Conservation (phyloP, 495 filamentous ascomycete genomes). For the Penicillium coffeae region DNA sequence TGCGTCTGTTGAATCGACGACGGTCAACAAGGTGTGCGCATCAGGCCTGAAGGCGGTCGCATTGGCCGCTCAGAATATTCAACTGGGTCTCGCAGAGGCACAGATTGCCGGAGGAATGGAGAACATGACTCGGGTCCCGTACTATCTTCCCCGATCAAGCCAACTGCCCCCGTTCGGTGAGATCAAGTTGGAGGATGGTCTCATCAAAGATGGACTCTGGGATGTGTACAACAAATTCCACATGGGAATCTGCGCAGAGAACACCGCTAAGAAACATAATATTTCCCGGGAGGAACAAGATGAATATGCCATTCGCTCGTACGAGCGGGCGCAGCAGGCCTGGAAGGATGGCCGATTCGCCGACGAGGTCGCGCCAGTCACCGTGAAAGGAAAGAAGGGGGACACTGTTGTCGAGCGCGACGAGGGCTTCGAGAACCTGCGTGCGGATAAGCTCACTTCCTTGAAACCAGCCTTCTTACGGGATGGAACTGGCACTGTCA, state of each 20-base stretch:
- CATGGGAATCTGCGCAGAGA: conserved; percentile 98
- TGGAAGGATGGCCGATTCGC: conserved; percentile 76
- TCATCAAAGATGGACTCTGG: conserved; percentile 93
- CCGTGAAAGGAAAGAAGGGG: conserved; percentile 78
- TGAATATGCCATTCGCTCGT: conserved; percentile 81
- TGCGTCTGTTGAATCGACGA: conserved; percentile 72
- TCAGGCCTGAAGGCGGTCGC: conserved; percentile 90
- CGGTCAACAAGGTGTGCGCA: conserved; percentile 96
- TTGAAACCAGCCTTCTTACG: conserved; percentile 89
- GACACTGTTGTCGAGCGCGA: conserved; percentile 73
- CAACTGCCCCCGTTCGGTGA: conserved; percentile 79
- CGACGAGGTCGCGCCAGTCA: conserved; percentile 84
- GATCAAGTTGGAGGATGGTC: conserved; percentile 79
- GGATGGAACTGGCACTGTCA: conserved; percentile 83
- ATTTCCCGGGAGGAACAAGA: conserved; percentile 85
- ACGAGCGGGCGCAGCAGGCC: conserved; percentile 82
- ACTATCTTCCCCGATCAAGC: conserved; percentile 77
- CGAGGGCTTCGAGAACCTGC: conserved; percentile 82
- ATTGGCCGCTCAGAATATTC: conserved; percentile 89
- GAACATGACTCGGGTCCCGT: conserved; percentile 92
- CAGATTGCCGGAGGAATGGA: conserved; percentile 95
- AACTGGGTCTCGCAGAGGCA: conserved; percentile 79
- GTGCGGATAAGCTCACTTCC: conserved; percentile 75
- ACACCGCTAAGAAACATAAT: conserved; percentile 80
- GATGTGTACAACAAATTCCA: conserved; percentile 96